These are phyloP conservation scores for Moricandia arvensis DNA, from an alignment of 345 rosid species.

Conservation along the genomic window DNA sequence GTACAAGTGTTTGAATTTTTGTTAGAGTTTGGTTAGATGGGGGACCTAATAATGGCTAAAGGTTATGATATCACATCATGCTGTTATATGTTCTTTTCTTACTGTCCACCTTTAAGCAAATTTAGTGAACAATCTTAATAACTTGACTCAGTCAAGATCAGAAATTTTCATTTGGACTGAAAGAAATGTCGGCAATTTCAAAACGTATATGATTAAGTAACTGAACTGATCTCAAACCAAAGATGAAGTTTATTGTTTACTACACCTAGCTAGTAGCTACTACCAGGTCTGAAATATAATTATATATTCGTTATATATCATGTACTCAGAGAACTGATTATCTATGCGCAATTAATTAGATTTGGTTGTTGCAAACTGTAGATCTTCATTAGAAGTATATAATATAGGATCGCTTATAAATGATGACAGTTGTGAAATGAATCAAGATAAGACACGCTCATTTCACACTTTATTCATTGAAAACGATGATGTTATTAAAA, in stretches of 20 bases:
- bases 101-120: conserved; percentile 30
- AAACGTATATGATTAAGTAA: not conserved
- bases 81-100: conserved; percentile 29
- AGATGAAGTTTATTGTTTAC: not conserved
- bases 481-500: not conserved
- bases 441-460: not conserved
- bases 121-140: conserved; percentile 17
- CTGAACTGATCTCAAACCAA: not conserved
- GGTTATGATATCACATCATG: conserved; percentile 43
- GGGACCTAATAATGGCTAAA: conserved; percentile 55
- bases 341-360: not conserved
- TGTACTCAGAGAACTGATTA: not conserved
- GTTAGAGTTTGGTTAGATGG: conserved; percentile 41
- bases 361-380: not conserved
- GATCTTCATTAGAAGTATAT: not conserved
- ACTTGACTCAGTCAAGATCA: conserved; percentile 24
- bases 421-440: not conserved
- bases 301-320: not conserved
- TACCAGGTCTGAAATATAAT: not conserved
- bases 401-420: not conserved
- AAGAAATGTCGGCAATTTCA: conserved; percentile 12
- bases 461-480: not conserved
- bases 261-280: too few species aligned
- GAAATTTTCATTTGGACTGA: conserved; percentile 8
- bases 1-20: conserved; percentile 28